Conservation (phyloP, 257 asterid genomes). For the Nicotiana obtusifolia region DNA sequence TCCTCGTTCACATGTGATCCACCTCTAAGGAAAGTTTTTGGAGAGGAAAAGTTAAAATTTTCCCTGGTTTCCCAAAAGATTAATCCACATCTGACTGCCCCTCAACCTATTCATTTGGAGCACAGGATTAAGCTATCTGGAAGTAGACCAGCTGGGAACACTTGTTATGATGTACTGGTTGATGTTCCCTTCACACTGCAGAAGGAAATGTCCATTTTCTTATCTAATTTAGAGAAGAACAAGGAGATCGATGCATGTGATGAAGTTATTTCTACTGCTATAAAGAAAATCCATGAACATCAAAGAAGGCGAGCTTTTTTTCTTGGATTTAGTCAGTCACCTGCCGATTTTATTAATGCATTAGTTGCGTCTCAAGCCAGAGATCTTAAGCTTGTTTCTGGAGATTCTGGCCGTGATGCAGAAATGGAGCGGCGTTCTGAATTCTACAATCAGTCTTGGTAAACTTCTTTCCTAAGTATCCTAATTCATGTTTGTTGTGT, state of each 20-base stretch:
- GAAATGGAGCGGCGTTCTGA: conserved; percentile 74
- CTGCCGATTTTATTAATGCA: conserved; percentile 75
- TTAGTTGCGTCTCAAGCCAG: conserved; percentile 76
- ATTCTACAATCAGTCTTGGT: conserved; percentile 83
- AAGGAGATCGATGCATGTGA: conserved; percentile 59
- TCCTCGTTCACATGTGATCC: conserved; percentile 74
- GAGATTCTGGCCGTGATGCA: conserved; percentile 47
- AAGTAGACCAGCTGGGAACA: conserved; percentile 54
- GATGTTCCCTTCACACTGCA: conserved; percentile 58
- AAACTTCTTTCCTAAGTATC: conserved; percentile 14
- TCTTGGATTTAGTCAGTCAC: conserved; percentile 89
- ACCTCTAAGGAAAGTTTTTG: conserved; percentile 66
- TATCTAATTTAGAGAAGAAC: conserved; percentile 47
- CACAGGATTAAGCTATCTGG: conserved; percentile 85
- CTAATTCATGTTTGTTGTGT: not conserved
- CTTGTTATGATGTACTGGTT: conserved; percentile 78
- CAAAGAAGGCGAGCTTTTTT: conserved; percentile 63
- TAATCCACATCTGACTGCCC: conserved; percentile 55
- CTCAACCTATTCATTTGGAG: conserved; percentile 85
- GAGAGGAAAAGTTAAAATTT: conserved; percentile 86
- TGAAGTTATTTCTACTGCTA: conserved; percentile 56
- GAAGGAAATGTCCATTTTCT: conserved; percentile 45
- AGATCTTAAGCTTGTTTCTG: conserved; percentile 71
- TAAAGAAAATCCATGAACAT: conserved; percentile 66
- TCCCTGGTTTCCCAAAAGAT: conserved; percentile 63